phyloP scores from a whole-genome alignment of 2,329 filamentous ascomycete genomes.

The Sordariomycetes sp. region DNA sequence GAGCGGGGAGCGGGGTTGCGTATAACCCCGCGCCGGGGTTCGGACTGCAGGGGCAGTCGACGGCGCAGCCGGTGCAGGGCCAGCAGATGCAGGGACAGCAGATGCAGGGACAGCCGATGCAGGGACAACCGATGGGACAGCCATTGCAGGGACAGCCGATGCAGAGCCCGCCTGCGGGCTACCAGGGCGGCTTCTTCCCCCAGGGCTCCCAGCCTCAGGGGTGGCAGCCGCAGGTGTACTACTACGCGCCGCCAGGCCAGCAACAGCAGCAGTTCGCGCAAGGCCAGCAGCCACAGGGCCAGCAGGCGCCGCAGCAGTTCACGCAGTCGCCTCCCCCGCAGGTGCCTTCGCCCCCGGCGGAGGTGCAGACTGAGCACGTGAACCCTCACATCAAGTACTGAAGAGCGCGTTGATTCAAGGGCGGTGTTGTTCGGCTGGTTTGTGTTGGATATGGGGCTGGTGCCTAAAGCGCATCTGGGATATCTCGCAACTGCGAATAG shows the following conservation, averaged over 20 bases:
- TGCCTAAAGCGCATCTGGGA: too few species aligned
- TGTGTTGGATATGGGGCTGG: too few species aligned
- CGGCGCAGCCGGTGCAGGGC: neutral
- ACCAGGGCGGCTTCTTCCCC: neutral
- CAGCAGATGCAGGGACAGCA: neutral
- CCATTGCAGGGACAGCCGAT: neutral
- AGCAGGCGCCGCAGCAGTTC: neutral
- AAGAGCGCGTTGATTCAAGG: too few species aligned
- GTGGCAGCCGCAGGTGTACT: conserved; percentile 10
- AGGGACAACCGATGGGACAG: conserved; percentile 7
- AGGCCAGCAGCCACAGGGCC: neutral
- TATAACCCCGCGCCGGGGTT: neutral
- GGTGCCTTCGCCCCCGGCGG: neutral
- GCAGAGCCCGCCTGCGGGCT: conserved; percentile 7
- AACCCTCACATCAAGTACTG: too few species aligned
- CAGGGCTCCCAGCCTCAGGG: conserved; percentile 6
- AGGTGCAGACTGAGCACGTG: too few species aligned
- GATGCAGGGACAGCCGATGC: neutral
- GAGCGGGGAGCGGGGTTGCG: neutral
- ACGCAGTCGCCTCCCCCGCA: neutral
- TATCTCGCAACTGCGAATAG: neutral
- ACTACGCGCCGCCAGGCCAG: neutral
- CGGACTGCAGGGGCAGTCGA: conserved; percentile 6
- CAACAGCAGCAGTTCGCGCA: conserved; percentile 6
- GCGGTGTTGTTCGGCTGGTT: too few species aligned